Evolutionary conservation across 495 filamentous ascomycete species (phyloP).

Genomic region (Xylona heveae): DNA sequence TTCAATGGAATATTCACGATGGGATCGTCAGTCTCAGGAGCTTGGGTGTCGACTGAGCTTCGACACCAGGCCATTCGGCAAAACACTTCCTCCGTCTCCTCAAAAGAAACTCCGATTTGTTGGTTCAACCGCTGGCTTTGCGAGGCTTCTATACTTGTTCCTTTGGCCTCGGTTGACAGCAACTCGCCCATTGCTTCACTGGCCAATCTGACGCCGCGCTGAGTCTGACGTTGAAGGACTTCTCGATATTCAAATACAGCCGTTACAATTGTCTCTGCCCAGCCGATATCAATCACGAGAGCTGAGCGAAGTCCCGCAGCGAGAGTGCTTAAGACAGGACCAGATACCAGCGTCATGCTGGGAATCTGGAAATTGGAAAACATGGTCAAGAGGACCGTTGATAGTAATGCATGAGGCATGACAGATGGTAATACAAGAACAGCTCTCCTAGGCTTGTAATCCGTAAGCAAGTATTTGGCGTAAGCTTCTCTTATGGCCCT

Average conservation of each 20-base stretch:
- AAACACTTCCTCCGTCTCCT: slow-evolving; percentile 58
- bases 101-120: slow-evolving; percentile 33
- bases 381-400: slow-evolving; percentile 45
- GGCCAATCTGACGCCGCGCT: slow-evolving; percentile 51
- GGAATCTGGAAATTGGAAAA: slow-evolving; percentile 66
- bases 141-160: slow-evolving; percentile 17
- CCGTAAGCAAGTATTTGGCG: slow-evolving; percentile 62
- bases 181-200: slow-evolving; percentile 45
- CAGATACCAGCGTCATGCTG: slow-evolving; percentile 58
- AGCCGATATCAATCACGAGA: slow-evolving; percentile 74
- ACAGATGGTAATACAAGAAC: slow-evolving; percentile 52
- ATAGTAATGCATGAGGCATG: slow-evolving; percentile 60
- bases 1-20: slow-evolving; percentile 25
- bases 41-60: too few species aligned
- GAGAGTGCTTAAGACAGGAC: slow-evolving; percentile 46
- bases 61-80: slow-evolving; percentile 57
- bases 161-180: slow-evolving; percentile 17
- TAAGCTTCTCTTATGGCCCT: slow-evolving; percentile 65
- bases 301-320: slow-evolving; percentile 65
- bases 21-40: slow-evolving; percentile 11
- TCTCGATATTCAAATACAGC: slow-evolving; percentile 79
- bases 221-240: slow-evolving; percentile 38
- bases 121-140: too few species aligned
- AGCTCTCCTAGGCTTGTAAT: slow-evolving; percentile 51
- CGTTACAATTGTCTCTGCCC: slow-evolving; percentile 68